Evolutionary conservation across 148 eudicot genomes (phyloP).

Genomic region (Nyssa sinensis): DNA sequence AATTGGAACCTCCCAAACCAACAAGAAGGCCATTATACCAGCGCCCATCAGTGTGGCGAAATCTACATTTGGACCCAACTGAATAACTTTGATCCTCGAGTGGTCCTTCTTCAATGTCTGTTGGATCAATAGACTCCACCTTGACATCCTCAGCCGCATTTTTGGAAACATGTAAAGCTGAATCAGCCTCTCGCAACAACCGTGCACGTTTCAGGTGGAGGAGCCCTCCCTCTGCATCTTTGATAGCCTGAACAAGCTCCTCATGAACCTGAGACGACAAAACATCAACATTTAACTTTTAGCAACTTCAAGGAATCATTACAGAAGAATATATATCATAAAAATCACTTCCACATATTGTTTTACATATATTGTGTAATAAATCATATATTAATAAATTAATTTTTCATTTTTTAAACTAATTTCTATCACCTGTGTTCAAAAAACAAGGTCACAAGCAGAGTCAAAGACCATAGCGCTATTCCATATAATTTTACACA

Average conservation of each 20-base stretch:
- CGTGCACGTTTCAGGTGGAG: slow-evolving; percentile 77
- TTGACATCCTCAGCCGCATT: slow-evolving; percentile 33
- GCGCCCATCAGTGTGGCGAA: slow-evolving; percentile 84
- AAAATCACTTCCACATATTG: background rate
- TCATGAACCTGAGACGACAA: slow-evolving; percentile 49
- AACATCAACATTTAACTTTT: background rate
- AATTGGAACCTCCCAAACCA: slow-evolving; percentile 48
- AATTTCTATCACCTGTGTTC: no score
- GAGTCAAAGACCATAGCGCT: no score
- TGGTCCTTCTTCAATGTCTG: slow-evolving; percentile 48
- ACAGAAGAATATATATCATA: background rate
- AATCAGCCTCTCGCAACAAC: slow-evolving; percentile 71
- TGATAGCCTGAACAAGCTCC: slow-evolving; percentile 72
- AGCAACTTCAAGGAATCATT: background rate
- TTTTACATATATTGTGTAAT: background rate
- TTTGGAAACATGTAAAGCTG: slow-evolving; percentile 34
- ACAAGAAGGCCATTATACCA: slow-evolving; percentile 80
- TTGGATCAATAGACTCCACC: slow-evolving; percentile 44
- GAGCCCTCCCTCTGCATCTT: slow-evolving; percentile 89
- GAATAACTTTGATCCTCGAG: slow-evolving; percentile 42
- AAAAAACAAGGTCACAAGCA: no score
- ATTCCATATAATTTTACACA: no score
- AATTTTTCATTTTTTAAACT: background rate
- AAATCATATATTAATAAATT: no score
- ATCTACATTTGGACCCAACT: slow-evolving; percentile 92